phyloP scores from a whole-genome alignment of 1,284 basidiomycete species.

The Sanghuangporus sanghuang region DNA sequence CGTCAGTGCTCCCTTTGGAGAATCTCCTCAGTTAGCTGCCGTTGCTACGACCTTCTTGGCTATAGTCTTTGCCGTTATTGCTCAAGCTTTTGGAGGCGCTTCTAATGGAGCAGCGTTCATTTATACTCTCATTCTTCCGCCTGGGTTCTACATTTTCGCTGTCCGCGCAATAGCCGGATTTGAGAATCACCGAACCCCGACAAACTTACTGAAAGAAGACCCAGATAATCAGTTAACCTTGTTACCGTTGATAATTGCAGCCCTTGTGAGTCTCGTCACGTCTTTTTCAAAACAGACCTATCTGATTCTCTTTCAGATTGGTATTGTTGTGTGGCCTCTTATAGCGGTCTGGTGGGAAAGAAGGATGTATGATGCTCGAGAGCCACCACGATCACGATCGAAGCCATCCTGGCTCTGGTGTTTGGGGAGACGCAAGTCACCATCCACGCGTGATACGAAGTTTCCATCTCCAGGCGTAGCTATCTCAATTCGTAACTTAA shows the following conservation, averaged over 20 bases:
- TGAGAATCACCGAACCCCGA: constrained; percentile 50
- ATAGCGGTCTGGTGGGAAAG: constrained; percentile 57
- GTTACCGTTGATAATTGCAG: constrained; percentile 58
- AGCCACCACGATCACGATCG: constrained; percentile 30
- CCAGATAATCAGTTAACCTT: constrained; percentile 53
- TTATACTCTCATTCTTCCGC: constrained; percentile 69
- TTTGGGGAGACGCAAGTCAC: constrained; percentile 25
- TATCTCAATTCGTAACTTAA: constrained; percentile 55
- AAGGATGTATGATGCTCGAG: constrained; percentile 53
- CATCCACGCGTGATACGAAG: constrained; percentile 19
- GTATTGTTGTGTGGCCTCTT: constrained; percentile 67
- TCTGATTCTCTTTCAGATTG: constrained; percentile 37
- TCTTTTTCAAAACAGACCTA: neutral
- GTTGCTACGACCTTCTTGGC: constrained; percentile 61
- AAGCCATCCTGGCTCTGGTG: constrained; percentile 22
- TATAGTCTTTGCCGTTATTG: constrained; percentile 66
- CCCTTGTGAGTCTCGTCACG: constrained; percentile 41
- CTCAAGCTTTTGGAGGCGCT: constrained; percentile 46
- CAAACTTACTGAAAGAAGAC: constrained; percentile 49
- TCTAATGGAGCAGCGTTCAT: constrained; percentile 47
- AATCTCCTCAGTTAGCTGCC: constrained; percentile 69
- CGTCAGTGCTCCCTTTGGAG: constrained; percentile 61
- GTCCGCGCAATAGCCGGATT: constrained; percentile 62
- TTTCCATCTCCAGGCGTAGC: constrained; percentile 34
- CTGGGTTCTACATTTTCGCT: constrained; percentile 71